Base-by-base conservation (phyloP, 345 rosid species). In the Moringa oleifera region DNA sequence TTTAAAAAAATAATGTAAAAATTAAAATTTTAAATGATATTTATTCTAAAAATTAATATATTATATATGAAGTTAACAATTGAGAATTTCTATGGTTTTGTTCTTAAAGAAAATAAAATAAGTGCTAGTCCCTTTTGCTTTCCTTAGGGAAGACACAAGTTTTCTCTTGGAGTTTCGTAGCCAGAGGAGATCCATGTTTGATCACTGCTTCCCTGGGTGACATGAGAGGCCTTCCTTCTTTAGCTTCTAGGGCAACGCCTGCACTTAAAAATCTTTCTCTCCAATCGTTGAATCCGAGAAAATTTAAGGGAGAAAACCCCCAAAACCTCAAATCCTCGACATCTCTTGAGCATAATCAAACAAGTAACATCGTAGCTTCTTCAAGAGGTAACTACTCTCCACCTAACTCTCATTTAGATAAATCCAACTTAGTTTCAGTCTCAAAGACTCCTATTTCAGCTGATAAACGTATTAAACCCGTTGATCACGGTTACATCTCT, bases 201-300 rank as follows among this genome's bases (percentile, higher is more conserved):
- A 11, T 41, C 47, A 41, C 47, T 41, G 47, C 9, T 41, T 41
- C 47, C 12, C 1, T 5, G 47, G 9, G 24, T 70, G 84, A 65
- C 72, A 85, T 85, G 90, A 81, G 79, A 80, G 77, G 73, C 71
- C 60, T 81, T 74, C 69, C 91, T 68, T 71, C 84, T 55, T 54
- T 72, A 17, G 77, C 82, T 73, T 65, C 78, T 9, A 81, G 84
- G 79, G 75, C 80, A 59, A 69, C 69, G 58, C 65, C 73, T 73
- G 56, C 79, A 23, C 41, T 70, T 51, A 33, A 22, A 25, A 53
- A 46, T 62, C 58, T 63, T 20, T 28, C 65, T 28, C 58, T 41
- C 22, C 51, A 67, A 24, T 37, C 71, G 12, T 47, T 59, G 0
- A 18, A 20, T 65, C 62, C 1, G 20, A 49, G 51, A 61, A 64